Evolutionary conservation across 2,329 filamentous ascomycete species (phyloP).

Genomic region (Kalmusia sp.): DNA sequence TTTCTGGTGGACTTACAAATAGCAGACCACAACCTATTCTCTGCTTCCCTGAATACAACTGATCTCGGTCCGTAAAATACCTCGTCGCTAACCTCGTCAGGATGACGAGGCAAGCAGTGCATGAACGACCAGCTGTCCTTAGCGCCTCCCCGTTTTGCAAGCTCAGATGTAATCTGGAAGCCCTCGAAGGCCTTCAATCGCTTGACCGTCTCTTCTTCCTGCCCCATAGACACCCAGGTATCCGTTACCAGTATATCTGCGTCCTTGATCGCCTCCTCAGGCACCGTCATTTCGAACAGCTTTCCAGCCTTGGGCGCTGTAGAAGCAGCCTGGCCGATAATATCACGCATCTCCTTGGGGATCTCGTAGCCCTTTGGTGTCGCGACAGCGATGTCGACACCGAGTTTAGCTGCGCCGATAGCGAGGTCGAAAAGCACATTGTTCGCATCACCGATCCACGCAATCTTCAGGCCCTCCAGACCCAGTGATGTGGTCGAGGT

Average conservation of each 20-base stretch:
- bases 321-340: slow-evolving; percentile 72
- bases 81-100: slow-evolving; percentile 91
- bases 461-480: slow-evolving; percentile 84
- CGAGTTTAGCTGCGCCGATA: slow-evolving; percentile 85
- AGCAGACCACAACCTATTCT: slow-evolving; percentile 93
- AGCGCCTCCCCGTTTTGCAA: slow-evolving; percentile 84
- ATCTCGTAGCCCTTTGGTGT: slow-evolving; percentile 87
- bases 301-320: slow-evolving; percentile 65
- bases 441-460: slow-evolving; percentile 96
- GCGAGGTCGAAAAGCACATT: slow-evolving; percentile 96
- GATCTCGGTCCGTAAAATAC: slow-evolving; percentile 90
- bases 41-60: slow-evolving; percentile 90
- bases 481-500: slow-evolving; percentile 62
- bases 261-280: slow-evolving; percentile 82
- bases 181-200: slow-evolving; percentile 82
- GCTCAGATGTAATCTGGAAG: slow-evolving; percentile 87
- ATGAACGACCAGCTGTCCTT: slow-evolving; percentile 95
- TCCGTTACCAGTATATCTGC: slow-evolving; percentile 94
- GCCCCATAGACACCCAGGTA: slow-evolving; percentile 98
- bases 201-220: slow-evolving; percentile 83
- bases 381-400: slow-evolving; percentile 84
- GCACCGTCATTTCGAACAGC: slow-evolving; percentile 76
- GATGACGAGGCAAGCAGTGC: slow-evolving; percentile 94
- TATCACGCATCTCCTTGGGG: slow-evolving; percentile 72
- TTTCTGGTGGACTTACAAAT: slow-evolving; percentile 63